These are phyloP conservation scores for Colletotrichum lini DNA, from an alignment of 2,329 filamentous ascomycete species.

Conservation along the genomic window DNA sequence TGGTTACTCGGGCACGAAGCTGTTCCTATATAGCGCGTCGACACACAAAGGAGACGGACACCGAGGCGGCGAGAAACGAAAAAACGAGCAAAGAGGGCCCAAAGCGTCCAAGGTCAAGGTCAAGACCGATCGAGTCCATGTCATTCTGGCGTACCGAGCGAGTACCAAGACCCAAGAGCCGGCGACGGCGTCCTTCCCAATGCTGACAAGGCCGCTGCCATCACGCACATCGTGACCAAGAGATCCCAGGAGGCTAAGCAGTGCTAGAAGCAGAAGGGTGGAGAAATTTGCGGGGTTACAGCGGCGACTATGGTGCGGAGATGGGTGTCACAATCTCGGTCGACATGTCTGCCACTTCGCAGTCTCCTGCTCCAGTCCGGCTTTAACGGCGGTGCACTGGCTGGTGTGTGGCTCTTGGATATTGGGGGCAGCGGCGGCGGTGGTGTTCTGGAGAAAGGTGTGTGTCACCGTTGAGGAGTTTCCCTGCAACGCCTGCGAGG, in stretches of 20 bases:
- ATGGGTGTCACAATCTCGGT: slow-evolving; percentile 38
- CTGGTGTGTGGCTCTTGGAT: neutral
- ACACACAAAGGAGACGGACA: slow-evolving; percentile 5
- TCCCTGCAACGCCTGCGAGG: slow-evolving; percentile 9
- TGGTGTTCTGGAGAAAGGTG: slow-evolving; percentile 12
- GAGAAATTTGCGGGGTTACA: slow-evolving; percentile 43
- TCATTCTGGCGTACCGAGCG: slow-evolving; percentile 13
- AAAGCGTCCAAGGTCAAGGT: slow-evolving; percentile 26
- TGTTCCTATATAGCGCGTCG: neutral
- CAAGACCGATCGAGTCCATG: slow-evolving; percentile 16
- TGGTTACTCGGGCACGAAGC: neutral
- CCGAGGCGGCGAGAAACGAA: slow-evolving; percentile 7
- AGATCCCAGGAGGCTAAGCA: slow-evolving; percentile 35
- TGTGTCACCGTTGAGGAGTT: slow-evolving; percentile 10
- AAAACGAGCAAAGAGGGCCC: slow-evolving; percentile 13
- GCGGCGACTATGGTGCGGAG: slow-evolving; percentile 40
- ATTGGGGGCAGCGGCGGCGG: neutral
- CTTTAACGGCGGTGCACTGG: slow-evolving; percentile 3
- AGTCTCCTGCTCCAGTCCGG: slow-evolving; percentile 5
- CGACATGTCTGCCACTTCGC: slow-evolving; percentile 16
- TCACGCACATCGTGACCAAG: slow-evolving; percentile 40
- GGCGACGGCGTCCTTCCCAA: slow-evolving; percentile 40
- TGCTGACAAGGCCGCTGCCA: slow-evolving; percentile 40
- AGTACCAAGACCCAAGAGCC: slow-evolving; percentile 31
- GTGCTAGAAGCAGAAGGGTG: slow-evolving; percentile 42